Evolutionary conservation across 2,329 filamentous ascomycete genomes (phyloP).

Genomic region (Polychaeton citri): DNA sequence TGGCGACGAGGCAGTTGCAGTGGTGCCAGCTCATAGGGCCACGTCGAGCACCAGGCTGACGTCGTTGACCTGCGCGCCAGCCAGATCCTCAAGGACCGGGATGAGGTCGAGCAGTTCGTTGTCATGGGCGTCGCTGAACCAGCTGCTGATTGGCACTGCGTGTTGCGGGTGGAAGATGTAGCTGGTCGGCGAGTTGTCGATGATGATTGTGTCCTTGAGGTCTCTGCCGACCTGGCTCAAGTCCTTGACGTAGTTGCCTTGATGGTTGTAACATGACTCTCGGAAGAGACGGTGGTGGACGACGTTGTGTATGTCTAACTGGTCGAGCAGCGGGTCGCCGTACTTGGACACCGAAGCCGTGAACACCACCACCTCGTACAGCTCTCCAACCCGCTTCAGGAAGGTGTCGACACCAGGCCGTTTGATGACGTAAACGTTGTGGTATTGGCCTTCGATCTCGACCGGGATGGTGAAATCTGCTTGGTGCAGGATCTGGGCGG

Average conservation of each 20-base stretch:
- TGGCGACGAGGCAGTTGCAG: too few relatives aligned
- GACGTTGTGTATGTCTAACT: constrained; percentile 92
- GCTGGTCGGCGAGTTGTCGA: constrained; percentile 96
- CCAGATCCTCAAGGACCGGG: constrained; percentile 93
- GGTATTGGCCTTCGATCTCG: constrained; percentile 96
- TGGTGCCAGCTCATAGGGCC: constrained; percentile 35
- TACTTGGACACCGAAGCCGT: constrained; percentile 99
- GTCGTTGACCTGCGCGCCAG: constrained; percentile 75
- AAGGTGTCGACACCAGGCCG: constrained; percentile 96
- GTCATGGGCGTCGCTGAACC: constrained; percentile 98
- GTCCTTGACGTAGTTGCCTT: constrained; percentile 99
- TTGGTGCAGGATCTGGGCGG: constrained; percentile 74
- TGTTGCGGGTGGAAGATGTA: constrained; percentile 99
- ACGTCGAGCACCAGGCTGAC: constrained; percentile 97
- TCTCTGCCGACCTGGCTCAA: constrained; percentile 93
- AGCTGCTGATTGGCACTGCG: constrained; percentile 97
- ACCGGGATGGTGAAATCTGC: constrained; percentile 98
- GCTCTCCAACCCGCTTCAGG: constrained; percentile 94
- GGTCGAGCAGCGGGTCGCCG: constrained; percentile 87
- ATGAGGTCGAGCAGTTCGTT: constrained; percentile 97
- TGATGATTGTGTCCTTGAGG: constrained; percentile 95
- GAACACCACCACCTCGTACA: constrained; percentile 98
- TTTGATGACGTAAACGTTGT: constrained; percentile 99
- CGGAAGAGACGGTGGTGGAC: constrained; percentile 93
- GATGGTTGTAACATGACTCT: constrained; percentile 98